Evolutionary conservation across 192 early-diverging fungal species (phyloP), one percentile per base, ranked within the genome.

Genomic region (Backusella liffmaniae): DNA sequence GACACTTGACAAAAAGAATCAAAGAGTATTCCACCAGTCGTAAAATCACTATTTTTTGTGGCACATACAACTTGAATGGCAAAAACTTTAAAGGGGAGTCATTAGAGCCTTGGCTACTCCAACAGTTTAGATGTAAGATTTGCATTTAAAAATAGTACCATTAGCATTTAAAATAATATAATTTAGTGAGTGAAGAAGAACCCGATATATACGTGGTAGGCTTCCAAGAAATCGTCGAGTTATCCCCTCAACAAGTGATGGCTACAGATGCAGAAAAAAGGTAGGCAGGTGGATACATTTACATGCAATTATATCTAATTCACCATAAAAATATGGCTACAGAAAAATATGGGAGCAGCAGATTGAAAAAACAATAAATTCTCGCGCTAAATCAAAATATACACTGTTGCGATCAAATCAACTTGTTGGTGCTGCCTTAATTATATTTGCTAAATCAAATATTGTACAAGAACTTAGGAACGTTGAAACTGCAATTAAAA

Each of bases 171-270:
- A 16, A 41, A 15, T 21, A 16, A 59, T 30, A 44, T 34, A 8
- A 59, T 59, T 36, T 23, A 53, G 49, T 56, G 44, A 73, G 44
- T 42, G 30, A 74, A 12, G 76, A 79, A 16, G 83, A 86, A 3
- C 96, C 97, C 0, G 92, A 99, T 74, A 76, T 99, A 21, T 87
- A 91, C 32, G 92, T 92, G 1, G 91, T 99, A 77, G 97, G 96
- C 13, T 94, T 98, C 67, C 97, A 99, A 78, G 98, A 99, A 78
- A 90, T 99, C 30, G 97, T 99, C n/a, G 92, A 98, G 80, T 82
- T 99, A 56, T 95, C 82, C 18, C 84, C 89, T 1, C 87, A 87
- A 73, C 89, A 90, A 76, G 88, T 95, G 18, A 87, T 93, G 65
- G 85, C 87, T 6, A 86, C 90, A 23, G 91, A 93, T 73, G 85